Conservation (phyloP, 257 asterid genomes). For the Solanum sejunctum region DNA sequence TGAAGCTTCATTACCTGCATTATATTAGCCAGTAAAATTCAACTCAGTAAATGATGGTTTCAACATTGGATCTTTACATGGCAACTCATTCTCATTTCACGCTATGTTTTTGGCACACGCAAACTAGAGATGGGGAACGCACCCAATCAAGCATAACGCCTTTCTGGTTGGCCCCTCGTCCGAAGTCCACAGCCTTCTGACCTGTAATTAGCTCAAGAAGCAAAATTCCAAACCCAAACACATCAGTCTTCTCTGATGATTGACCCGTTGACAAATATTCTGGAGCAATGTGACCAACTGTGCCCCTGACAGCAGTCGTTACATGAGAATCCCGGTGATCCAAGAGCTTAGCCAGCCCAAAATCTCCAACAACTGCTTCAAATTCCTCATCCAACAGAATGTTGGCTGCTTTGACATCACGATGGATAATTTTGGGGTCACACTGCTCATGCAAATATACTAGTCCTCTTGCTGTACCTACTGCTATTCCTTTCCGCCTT, state of each 20-base stretch:
- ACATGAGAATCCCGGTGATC: slow-evolving; percentile 25
- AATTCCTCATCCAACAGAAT: slow-evolving; percentile 15
- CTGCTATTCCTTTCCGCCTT: slow-evolving; percentile 14
- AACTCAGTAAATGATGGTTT: not conserved
- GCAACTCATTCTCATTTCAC: not conserved
- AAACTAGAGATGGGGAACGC: not conserved
- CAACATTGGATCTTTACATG: not conserved
- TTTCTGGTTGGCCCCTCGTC: slow-evolving; percentile 8
- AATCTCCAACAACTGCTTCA: slow-evolving; percentile 27
- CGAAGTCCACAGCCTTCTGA: slow-evolving; percentile 17
- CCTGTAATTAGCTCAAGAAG: slow-evolving; percentile 24
- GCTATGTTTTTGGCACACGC: not conserved
- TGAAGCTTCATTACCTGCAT: slow-evolving; percentile 20
- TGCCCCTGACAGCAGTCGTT: slow-evolving; percentile 28
- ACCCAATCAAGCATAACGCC: slow-evolving; percentile 28
- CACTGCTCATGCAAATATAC: slow-evolving; percentile 24
- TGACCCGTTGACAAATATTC: slow-evolving; percentile 26
- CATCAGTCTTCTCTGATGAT: slow-evolving; percentile 27
- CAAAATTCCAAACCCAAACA: slow-evolving; percentile 21
- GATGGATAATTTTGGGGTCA: slow-evolving; percentile 25
- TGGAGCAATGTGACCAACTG: slow-evolving; percentile 25
- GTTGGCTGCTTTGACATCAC: slow-evolving; percentile 33
- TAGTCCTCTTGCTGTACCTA: slow-evolving; percentile 28
- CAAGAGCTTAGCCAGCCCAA: slow-evolving; percentile 23
- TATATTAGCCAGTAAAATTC: not conserved